These are phyloP conservation scores for Russula emetica DNA, from an alignment of 768 basidiomycete genomes.

Conservation along the genomic window DNA sequence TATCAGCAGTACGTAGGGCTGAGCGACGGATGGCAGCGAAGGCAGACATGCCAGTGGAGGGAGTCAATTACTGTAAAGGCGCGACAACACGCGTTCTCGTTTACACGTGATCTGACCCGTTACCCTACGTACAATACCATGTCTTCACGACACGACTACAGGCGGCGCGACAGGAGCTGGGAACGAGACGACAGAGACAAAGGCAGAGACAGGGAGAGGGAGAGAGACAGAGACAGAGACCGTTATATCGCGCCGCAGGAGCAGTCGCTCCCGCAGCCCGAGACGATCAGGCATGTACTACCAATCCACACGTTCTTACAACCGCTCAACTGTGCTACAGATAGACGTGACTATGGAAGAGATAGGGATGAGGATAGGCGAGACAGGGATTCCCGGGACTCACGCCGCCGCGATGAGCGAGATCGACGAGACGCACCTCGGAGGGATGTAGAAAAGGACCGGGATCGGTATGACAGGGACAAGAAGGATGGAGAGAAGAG, in stretches of 20 bases:
- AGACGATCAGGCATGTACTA: constrained; percentile 23
- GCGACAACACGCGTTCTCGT: background rate
- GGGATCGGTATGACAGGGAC: constrained; percentile 25
- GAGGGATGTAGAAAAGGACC: constrained; percentile 27
- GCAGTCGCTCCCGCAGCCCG: constrained; percentile 31
- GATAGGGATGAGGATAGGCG: constrained; percentile 26
- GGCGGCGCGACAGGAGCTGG: constrained; percentile 33
- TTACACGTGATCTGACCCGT: constrained; percentile 17
- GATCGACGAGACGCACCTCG: constrained; percentile 28
- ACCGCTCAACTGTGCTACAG: constrained; percentile 4
- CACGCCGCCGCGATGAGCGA: constrained; percentile 27
- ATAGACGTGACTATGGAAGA: constrained; percentile 24
- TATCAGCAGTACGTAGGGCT: background rate
- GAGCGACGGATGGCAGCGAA: background rate
- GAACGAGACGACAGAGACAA: constrained; percentile 31
- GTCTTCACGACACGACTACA: constrained; percentile 36
- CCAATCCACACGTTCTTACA: background rate
- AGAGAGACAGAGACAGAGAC: constrained; percentile 25
- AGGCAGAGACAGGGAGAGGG: constrained; percentile 27
- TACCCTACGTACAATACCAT: constrained; percentile 19
- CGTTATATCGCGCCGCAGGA: constrained; percentile 25
- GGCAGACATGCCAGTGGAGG: constrained; percentile 11
- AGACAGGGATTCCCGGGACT: constrained; percentile 23
- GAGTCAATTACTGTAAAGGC: background rate
- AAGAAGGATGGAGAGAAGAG: constrained; percentile 43